These are phyloP conservation scores for Alternaria solani DNA, from an alignment of 2,329 filamentous ascomycete genomes.

Conservation along the genomic window DNA sequence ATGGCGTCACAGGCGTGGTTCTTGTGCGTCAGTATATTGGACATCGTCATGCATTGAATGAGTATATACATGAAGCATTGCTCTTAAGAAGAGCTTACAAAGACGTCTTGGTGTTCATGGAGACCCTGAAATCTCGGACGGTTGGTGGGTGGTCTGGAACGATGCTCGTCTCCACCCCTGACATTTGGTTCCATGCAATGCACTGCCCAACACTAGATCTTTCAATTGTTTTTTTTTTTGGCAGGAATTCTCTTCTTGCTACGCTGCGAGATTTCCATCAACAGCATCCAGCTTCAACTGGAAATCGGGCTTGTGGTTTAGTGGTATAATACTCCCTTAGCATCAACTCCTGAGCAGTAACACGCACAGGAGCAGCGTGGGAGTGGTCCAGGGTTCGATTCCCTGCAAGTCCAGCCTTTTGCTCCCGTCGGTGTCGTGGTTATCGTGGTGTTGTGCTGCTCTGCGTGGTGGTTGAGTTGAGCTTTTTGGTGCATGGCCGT, in stretches of 20 bases:
- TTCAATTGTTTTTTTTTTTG: too few relatives aligned
- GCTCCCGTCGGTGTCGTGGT: not conserved
- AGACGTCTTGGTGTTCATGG: not conserved
- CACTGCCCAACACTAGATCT: too few relatives aligned
- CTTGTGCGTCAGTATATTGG: not conserved
- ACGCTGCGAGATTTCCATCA: not conserved
- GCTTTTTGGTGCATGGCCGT: not conserved
- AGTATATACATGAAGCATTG: not conserved
- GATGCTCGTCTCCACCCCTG: not conserved
- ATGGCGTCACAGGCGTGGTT: not conserved
- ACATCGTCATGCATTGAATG: not conserved
- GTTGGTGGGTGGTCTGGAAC: conserved; percentile 3
- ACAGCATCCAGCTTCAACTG: not conserved
- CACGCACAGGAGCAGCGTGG: not conserved
- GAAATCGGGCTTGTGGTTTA: conserved; percentile 25
- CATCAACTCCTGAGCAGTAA: not conserved
- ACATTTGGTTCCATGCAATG: not conserved
- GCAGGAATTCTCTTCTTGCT: too few relatives aligned
- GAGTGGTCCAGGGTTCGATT: conserved; percentile 24
- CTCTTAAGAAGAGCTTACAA: not conserved
- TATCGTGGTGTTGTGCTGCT: not conserved
- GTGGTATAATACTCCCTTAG: conserved; percentile 30
- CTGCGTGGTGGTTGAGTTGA: not conserved
- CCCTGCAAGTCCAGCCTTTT: conserved; percentile 17
- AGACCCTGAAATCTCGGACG: not conserved